Conservation (phyloP, 2,329 filamentous ascomycete genomes). For the Penicillium sp. region DNA sequence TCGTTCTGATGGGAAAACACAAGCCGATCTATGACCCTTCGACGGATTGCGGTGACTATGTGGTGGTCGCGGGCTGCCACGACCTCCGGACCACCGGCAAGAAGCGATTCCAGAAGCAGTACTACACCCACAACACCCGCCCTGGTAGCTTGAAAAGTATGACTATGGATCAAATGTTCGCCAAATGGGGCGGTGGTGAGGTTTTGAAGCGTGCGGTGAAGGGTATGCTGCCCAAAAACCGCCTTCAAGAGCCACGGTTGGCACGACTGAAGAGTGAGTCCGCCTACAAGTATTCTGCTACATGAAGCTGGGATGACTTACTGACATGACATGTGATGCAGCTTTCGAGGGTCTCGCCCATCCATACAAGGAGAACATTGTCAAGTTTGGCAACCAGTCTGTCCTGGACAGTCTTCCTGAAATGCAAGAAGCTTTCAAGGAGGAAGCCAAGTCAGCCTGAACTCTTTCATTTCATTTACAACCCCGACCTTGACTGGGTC, state of each 20-base stretch:
- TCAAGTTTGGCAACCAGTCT: slow-evolving; percentile 61
- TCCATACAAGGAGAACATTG: slow-evolving; percentile 83
- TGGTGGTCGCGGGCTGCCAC: slow-evolving; percentile 85
- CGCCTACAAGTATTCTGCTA: not conserved
- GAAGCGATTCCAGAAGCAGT: slow-evolving; percentile 89
- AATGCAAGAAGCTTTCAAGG: slow-evolving; percentile 35
- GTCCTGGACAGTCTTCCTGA: slow-evolving; percentile 30
- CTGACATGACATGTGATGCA: slow-evolving; percentile 25
- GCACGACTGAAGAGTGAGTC: slow-evolving; percentile 72
- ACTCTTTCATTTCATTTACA: slow-evolving; percentile 7
- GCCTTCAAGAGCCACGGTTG: slow-evolving; percentile 79
- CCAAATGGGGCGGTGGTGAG: slow-evolving; percentile 88
- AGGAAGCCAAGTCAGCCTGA: slow-evolving; percentile 19
- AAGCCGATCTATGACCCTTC: slow-evolving; percentile 97
- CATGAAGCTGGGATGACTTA: not conserved
- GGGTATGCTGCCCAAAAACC: slow-evolving; percentile 97
- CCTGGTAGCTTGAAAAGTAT: slow-evolving; percentile 81
- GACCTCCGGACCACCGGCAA: slow-evolving; percentile 82
- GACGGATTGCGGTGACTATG: slow-evolving; percentile 98
- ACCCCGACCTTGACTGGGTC: slow-evolving; percentile 5
- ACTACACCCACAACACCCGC: slow-evolving; percentile 89
- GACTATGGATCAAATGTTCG: slow-evolving; percentile 92
- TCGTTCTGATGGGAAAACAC: slow-evolving; percentile 94
- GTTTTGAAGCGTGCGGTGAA: slow-evolving; percentile 85
- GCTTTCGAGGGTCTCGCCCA: slow-evolving; percentile 90